A percentile compares a stretch with the other conserved stretches of the same genome.
phyloP scores from a whole-genome alignment of 345 rosid species.

The Atalantia buxifolia region DNA sequence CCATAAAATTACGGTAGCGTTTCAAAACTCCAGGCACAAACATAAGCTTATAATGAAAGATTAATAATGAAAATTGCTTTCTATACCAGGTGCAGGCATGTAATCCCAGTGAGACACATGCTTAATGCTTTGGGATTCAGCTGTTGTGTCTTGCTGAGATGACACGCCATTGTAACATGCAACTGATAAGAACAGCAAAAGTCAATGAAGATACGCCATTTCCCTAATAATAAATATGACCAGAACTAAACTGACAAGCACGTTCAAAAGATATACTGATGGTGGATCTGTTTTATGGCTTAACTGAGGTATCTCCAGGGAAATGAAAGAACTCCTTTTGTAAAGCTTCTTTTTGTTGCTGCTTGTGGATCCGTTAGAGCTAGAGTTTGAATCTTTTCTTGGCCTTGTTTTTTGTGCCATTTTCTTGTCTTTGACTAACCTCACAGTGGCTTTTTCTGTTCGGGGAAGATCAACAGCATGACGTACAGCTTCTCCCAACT shows the following conservation, averaged over 20 bases:
- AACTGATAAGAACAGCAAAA: not conserved
- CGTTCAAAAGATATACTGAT: constrained; percentile 10
- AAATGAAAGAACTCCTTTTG: not conserved
- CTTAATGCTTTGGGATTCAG: not conserved
- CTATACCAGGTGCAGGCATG: not conserved
- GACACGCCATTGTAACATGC: not conserved
- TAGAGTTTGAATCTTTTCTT: not conserved
- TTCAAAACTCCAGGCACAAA: not conserved
- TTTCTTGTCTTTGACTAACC: not conserved
- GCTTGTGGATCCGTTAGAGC: not conserved
- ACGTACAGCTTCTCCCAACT: not conserved
- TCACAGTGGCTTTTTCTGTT: not conserved
- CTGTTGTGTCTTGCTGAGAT: not conserved
- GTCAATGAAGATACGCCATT: not conserved
- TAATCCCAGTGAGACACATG: not conserved
- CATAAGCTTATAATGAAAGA: not conserved
- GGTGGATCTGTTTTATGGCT: constrained; percentile 6
- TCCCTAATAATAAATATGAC: constrained; percentile 1
- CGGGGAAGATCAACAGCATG: not conserved
- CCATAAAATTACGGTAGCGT: not conserved
- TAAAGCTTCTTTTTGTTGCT: not conserved
- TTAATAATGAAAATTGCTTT: too few species aligned
- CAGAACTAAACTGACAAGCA: constrained; percentile 15
- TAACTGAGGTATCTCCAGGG: constrained; percentile 7
- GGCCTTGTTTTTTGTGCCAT: not conserved